These are phyloP conservation scores for Pycnococcus provasolii DNA, from an alignment of 139 green algal genomes.

Conservation along the genomic window DNA sequence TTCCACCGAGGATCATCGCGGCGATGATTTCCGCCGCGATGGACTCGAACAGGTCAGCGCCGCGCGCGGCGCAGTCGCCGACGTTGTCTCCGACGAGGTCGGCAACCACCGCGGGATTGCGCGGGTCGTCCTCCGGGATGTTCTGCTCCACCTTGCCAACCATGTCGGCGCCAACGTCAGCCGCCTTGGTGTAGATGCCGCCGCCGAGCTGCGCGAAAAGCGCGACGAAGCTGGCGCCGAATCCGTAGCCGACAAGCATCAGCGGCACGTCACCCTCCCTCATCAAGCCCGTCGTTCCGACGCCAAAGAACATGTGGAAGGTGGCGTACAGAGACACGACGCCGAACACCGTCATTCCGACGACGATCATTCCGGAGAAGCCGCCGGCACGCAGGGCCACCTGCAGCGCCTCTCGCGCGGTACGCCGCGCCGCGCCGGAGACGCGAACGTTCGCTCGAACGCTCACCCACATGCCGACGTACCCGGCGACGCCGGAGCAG, in stretches of 20 bases:
- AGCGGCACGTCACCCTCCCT: slow-evolving; percentile 33
- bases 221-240: slow-evolving; percentile 52
- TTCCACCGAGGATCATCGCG: slow-evolving; percentile 51
- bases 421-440: slow-evolving; percentile 34
- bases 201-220: slow-evolving; percentile 54
- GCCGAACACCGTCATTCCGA: slow-evolving; percentile 40
- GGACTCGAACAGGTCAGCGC: slow-evolving; percentile 61
- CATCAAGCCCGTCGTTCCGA: neutral
- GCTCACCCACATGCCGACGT: slow-evolving; percentile 52
- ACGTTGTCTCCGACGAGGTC: slow-evolving; percentile 61
- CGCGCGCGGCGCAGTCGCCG: slow-evolving; percentile 47
- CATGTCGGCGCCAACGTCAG: slow-evolving; percentile 63
- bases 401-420: slow-evolving; percentile 46
- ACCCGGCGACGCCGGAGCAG: slow-evolving; percentile 43
- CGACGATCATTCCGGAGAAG: slow-evolving; percentile 47
- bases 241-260: slow-evolving; percentile 48
- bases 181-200: slow-evolving; percentile 67
- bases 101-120: slow-evolving; percentile 59
- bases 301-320: slow-evolving; percentile 29
- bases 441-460: slow-evolving; percentile 51
- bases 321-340: slow-evolving; percentile 32
- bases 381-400: slow-evolving; percentile 51
- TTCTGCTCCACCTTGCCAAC: slow-evolving; percentile 61
- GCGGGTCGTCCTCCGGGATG: slow-evolving; percentile 67
- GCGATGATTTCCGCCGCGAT: slow-evolving; percentile 42